Percentiles rank a stretch among this genome's conserved stretches.
phyloP scores from a whole-genome alignment of 2,329 filamentous ascomycete genomes.

The Verticillium nubilum region DNA sequence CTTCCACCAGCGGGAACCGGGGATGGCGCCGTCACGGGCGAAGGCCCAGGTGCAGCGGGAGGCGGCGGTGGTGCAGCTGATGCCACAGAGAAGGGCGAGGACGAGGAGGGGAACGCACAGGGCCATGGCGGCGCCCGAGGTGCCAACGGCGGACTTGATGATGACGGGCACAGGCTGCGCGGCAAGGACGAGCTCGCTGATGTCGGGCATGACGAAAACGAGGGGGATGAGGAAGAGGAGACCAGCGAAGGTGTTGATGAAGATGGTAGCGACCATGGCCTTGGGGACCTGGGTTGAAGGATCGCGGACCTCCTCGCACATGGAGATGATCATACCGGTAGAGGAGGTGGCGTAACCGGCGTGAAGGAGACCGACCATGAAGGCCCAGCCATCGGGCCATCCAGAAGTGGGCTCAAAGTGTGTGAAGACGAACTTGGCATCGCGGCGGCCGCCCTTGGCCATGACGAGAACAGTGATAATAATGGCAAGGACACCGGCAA shows the following conservation, averaged over 20 bases:
- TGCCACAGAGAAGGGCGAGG: conserved; percentile 60
- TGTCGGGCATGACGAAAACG: conserved; percentile 63
- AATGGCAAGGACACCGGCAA: conserved; percentile 63
- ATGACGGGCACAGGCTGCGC: conserved; percentile 62
- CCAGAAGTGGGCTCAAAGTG: conserved; percentile 64
- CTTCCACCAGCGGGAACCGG: conserved; percentile 56
- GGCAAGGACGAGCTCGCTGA: conserved; percentile 48
- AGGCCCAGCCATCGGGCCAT: conserved; percentile 67
- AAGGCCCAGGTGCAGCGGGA: conserved; percentile 67
- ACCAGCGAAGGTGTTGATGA: conserved; percentile 62
- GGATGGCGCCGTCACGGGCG: conserved; percentile 64
- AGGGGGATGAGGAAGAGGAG: conserved; percentile 65
- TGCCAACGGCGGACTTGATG: conserved; percentile 57
- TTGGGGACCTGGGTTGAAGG: conserved; percentile 65
- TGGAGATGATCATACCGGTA: conserved; percentile 75
- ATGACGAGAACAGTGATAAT: conserved; percentile 57
- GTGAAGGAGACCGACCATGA: conserved; percentile 66
- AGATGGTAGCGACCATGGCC: conserved; percentile 63
- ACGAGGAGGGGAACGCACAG: conserved; percentile 61
- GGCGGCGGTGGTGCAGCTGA: conserved; percentile 63
- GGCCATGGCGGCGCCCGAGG: conserved; percentile 54
- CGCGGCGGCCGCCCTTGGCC: conserved; percentile 62
- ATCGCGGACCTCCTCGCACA: conserved; percentile 67
- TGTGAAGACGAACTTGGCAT: conserved; percentile 59
- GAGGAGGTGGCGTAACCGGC: conserved; percentile 70